A percentile compares a stretch with the other conserved stretches of the same genome.
Conservation (phyloP, 2,329 filamentous ascomycete genomes). For the Zasmidium angulare region DNA sequence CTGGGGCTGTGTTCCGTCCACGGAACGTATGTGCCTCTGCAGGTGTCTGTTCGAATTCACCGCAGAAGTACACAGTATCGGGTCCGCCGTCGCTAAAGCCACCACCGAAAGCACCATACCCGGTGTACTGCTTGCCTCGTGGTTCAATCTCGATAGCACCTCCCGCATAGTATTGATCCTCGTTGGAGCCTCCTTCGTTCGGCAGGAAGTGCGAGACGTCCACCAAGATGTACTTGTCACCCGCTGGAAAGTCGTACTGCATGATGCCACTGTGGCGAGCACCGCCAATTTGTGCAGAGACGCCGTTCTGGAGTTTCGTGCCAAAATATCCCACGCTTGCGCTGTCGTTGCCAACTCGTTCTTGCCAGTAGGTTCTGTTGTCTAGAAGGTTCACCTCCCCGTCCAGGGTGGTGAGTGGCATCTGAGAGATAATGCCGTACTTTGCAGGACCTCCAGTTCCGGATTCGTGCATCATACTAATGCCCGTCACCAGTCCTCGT, state of each 20-base stretch:
- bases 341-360: constrained; percentile 35
- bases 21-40: constrained; percentile 36
- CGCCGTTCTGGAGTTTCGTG: constrained; percentile 55
- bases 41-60: constrained; percentile 54
- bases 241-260: constrained; percentile 58
- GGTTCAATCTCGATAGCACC: constrained; percentile 55
- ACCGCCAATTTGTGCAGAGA: constrained; percentile 59
- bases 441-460: constrained; percentile 70
- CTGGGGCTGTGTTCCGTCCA: constrained; percentile 31
- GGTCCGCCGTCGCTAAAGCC: constrained; percentile 58
- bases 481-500: constrained; percentile 27
- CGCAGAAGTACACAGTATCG: constrained; percentile 63
- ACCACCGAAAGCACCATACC: constrained; percentile 61
- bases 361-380: constrained; percentile 42
- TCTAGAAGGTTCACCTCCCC: constrained; percentile 40
- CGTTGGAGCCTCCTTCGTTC: constrained; percentile 47
- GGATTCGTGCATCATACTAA: constrained; percentile 60
- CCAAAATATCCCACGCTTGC: constrained; percentile 63
- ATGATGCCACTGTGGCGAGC: constrained; percentile 59
- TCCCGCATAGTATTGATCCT: constrained; percentile 59
- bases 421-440: constrained; percentile 63
- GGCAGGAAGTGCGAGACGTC: constrained; percentile 64
- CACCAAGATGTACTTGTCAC: constrained; percentile 54
- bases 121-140: constrained; percentile 53
- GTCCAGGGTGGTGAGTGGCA: constrained; percentile 46